These are phyloP conservation scores for Tetrapisispora iriomotensis DNA, from an alignment of 805 yeast species.

Conservation along the genomic window DNA sequence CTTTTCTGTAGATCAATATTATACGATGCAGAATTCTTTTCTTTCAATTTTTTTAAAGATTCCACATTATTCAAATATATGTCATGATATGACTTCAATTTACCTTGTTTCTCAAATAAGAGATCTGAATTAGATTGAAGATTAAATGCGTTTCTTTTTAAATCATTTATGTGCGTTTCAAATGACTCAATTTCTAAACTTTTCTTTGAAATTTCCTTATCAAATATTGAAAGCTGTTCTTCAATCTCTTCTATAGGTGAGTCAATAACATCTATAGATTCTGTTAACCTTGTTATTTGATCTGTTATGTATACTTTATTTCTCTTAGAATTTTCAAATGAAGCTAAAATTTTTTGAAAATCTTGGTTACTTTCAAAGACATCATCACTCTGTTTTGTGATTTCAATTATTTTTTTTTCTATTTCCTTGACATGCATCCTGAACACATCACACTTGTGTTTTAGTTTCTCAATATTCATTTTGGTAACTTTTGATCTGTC, in stretches of 20 bases:
- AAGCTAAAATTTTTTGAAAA: conserved; percentile 61
- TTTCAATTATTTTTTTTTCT: conserved; percentile 39
- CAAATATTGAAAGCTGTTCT: neutral
- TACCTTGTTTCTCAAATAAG: conserved; percentile 45
- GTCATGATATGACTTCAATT: conserved; percentile 37
- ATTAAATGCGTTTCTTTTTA: conserved; percentile 18
- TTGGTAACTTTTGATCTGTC: conserved; percentile 56
- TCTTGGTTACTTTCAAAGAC: conserved; percentile 72
- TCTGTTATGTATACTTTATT: conserved; percentile 37
- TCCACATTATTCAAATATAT: conserved; percentile 9
- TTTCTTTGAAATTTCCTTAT: conserved; percentile 16
- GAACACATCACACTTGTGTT: conserved; percentile 35
- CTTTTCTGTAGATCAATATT: neutral
- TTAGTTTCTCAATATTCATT: conserved; percentile 37
- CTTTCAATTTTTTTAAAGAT: neutral
- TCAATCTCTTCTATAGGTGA: conserved; percentile 32
- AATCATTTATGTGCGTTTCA: conserved; percentile 14
- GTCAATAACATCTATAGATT: conserved; percentile 17
- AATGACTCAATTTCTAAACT: conserved; percentile 20
- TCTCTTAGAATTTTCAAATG: conserved; percentile 46
- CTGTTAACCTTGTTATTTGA: conserved; percentile 41
- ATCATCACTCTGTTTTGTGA: conserved; percentile 49
- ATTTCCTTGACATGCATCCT: conserved; percentile 40
- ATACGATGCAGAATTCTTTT: neutral
- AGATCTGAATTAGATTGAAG: conserved; percentile 30